Evolutionary conservation across 768 basidiomycete genomes (phyloP).

Genomic region (Gautieria morchelliformis): DNA sequence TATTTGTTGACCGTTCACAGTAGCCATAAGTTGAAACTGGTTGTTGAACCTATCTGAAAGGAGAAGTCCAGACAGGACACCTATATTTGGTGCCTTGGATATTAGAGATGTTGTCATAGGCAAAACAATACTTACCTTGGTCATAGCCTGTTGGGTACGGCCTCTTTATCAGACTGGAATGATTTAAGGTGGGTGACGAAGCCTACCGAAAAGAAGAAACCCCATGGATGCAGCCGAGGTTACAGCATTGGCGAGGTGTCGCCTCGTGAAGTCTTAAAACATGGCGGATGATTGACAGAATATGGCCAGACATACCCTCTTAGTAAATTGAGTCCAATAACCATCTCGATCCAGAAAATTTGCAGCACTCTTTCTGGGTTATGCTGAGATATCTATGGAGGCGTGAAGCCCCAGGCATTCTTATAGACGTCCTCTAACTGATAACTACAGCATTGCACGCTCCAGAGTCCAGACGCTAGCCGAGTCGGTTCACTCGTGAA

Average conservation of each 20-base stretch:
- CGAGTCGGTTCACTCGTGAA: too few species aligned
- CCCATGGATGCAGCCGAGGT: slow-evolving; percentile 4
- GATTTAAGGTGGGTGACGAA: background rate
- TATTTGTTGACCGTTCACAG: slow-evolving; percentile 4
- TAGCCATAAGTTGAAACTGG: slow-evolving; percentile 4
- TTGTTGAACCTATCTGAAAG: slow-evolving; percentile 3
- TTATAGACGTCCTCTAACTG: too few species aligned
- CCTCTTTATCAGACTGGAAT: background rate
- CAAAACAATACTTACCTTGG: background rate
- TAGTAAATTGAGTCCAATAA: too few species aligned
- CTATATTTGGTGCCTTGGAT: background rate
- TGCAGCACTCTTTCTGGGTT: too few species aligned
- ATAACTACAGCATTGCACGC: too few species aligned
- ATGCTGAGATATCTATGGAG: too few species aligned
- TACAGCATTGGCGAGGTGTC: slow-evolving; percentile 5
- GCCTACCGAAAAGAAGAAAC: slow-evolving; percentile 4
- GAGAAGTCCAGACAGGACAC: slow-evolving; percentile 5
- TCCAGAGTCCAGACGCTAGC: too few species aligned
- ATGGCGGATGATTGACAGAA: too few species aligned
- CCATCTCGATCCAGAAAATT: too few species aligned
- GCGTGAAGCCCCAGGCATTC: too few species aligned
- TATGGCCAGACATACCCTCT: too few species aligned
- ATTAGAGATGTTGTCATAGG: background rate
- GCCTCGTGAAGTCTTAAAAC: background rate
- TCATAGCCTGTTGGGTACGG: slow-evolving; percentile 1